These are phyloP conservation scores for Isatis tinctoria DNA, from an alignment of 345 rosid genomes.

Conservation along the genomic window DNA sequence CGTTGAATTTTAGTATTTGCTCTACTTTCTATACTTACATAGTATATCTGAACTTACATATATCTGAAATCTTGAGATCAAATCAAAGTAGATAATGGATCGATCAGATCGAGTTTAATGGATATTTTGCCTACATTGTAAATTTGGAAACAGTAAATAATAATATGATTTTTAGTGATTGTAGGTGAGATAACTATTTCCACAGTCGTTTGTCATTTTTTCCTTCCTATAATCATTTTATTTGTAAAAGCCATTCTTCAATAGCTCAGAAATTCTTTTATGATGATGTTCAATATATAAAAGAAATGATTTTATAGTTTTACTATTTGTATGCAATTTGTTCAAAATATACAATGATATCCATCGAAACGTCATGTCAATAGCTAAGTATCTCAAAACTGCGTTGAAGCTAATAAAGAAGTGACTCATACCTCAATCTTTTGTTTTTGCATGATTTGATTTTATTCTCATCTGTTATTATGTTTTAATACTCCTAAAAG, in stretches of 20 bases:
- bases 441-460: conserved; percentile 7
- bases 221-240: neutral
- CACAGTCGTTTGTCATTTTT: neutral
- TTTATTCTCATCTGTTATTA: conserved; percentile 10
- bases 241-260: neutral
- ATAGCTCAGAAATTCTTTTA: neutral
- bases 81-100: no score
- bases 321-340: neutral
- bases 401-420: neutral
- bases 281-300: no score
- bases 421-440: neutral
- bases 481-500: neutral
- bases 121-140: no score
- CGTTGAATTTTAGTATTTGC: no score
- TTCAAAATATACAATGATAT: neutral
- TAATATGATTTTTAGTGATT: neutral
- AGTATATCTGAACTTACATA: no score
- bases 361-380: conserved; percentile 13
- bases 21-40: no score
- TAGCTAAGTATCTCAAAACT: neutral
- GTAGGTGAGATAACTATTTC: neutral
- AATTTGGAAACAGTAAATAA: neutral
- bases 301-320: conserved; percentile 3
- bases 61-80: no score
- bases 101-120: no score